Base-by-base conservation (phyloP, 768 basidiomycete species). In the Pleurotus tuber-regium region DNA sequence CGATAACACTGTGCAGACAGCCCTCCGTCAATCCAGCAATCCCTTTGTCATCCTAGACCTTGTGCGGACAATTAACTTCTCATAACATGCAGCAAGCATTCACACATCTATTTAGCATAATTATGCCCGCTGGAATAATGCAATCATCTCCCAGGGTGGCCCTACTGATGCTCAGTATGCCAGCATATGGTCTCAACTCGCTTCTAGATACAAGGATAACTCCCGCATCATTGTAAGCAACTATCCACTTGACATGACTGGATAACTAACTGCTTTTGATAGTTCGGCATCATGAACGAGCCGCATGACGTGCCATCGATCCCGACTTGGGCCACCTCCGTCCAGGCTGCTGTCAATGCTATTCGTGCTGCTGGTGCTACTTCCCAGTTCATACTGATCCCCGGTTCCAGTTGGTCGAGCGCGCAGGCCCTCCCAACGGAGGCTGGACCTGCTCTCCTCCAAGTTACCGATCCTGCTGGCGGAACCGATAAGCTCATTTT, bases 51-150 rank as follows among this genome's bases (percentile, higher is more conserved):
- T 82, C 54, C 61, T 82, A 30, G 80, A 80, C 60, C 54, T 82
- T 23, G 75, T 76, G 57, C 8, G 71, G 59, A 11, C 18, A 3
- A 8, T 38, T 2, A 10, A 43, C 16, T 29, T 1, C 41, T 35
- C 12, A 5, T n/a, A n/a, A n/a, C n/a, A n/a, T n/a, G n/a, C n/a
- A n/a, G n/a, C n/a, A n/a, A n/a, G n/a, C n/a, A n/a, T n/a, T n/a
- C n/a, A n/a, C n/a, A n/a, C n/a, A n/a, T n/a, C n/a, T 21, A 19
- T 25, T 29, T 33, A 74, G 70, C 81, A 82, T 66, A 82, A 83
- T 67, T 82, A 82, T 56, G 82, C 78, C 8, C 71, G 81, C 39
- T 81, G 78, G 76, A 79, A 83, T 54, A 76, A 76, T 12, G 59
- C 62, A 59, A 75, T 85, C 35, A 74, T 84, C 26, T 76, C 75